phyloP scores from a whole-genome alignment of 129 eudicot species.

The Flaveria brownii region DNA sequence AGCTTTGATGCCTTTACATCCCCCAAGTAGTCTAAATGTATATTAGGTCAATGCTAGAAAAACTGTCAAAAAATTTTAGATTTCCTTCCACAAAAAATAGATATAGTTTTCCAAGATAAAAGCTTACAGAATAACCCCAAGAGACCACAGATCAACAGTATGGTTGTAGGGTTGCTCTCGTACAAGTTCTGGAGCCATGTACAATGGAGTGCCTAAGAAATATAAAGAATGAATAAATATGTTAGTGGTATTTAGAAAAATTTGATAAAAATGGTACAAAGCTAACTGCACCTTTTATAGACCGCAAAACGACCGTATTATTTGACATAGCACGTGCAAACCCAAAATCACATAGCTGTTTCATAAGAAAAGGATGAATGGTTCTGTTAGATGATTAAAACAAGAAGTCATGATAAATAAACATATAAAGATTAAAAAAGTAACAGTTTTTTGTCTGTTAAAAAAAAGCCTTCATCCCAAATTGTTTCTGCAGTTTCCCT shows the following conservation, averaged over 20 bases:
- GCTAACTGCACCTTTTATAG: constrained; percentile 74
- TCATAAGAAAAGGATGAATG: constrained; percentile 18
- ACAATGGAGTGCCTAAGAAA: constrained; percentile 84
- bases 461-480: not conserved
- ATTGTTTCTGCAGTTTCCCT: not conserved
- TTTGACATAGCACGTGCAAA: constrained; percentile 99
- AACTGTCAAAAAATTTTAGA: too few relatives aligned
- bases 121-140: constrained; percentile 94
- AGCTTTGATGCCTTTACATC: not conserved
- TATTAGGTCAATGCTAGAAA: not conserved
- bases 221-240: constrained; percentile 1
- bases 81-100: not conserved
- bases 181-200: constrained; percentile 99
- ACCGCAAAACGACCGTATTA: constrained; percentile 92
- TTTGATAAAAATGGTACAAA: not conserved
- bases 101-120: not conserved
- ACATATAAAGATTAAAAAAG: not conserved
- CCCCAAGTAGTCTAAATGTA: constrained; percentile 6
- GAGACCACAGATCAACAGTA: constrained; percentile 97
- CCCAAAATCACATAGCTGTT: constrained; percentile 98
- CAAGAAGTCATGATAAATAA: not conserved
- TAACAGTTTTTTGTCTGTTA: not conserved
- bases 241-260: not conserved
- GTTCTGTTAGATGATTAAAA: constrained; percentile 12
- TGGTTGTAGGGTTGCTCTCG: constrained; percentile 99